phyloP scores from a whole-genome alignment of 192 early-diverging fungal genomes.

The Funneliformis mosseae region DNA sequence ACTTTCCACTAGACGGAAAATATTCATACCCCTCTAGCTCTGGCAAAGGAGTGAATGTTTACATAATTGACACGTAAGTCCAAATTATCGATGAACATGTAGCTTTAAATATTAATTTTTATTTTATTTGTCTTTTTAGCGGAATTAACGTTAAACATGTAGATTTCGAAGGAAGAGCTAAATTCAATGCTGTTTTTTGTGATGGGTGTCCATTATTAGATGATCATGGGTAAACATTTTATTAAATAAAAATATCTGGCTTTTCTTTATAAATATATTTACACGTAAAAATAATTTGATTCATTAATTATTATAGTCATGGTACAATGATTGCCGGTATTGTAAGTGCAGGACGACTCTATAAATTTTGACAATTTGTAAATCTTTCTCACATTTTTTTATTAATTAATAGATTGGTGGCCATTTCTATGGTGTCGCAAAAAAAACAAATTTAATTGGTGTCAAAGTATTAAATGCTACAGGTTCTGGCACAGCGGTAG shows the following conservation, averaged over 20 bases:
- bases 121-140: not conserved
- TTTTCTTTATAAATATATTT: too few relatives aligned
- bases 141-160: not conserved
- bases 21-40: slow-evolving; percentile 67
- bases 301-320: slow-evolving; percentile 42
- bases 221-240: slow-evolving; percentile 45
- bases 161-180: not conserved
- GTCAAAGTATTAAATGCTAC: slow-evolving; percentile 58
- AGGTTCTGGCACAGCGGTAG: slow-evolving; percentile 49
- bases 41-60: slow-evolving; percentile 43
- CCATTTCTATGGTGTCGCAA: slow-evolving; percentile 39
- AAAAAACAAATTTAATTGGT: slow-evolving; percentile 54
- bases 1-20: slow-evolving; percentile 42
- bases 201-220: slow-evolving; percentile 48
- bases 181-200: slow-evolving; percentile 43
- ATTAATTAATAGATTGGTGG: not conserved
- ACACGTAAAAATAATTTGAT: too few relatives aligned
- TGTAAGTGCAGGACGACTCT: too few relatives aligned
- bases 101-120: not conserved
- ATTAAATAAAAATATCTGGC: too few relatives aligned
- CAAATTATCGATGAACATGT: not conserved
- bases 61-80: slow-evolving; percentile 56
- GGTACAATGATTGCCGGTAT: slow-evolving; percentile 88
- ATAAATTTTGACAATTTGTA: slow-evolving; percentile 42
- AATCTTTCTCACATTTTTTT: too few relatives aligned